Evolutionary conservation across 108 stramenopile species (phyloP).

Genomic region (Discostella stelligeroides): DNA sequence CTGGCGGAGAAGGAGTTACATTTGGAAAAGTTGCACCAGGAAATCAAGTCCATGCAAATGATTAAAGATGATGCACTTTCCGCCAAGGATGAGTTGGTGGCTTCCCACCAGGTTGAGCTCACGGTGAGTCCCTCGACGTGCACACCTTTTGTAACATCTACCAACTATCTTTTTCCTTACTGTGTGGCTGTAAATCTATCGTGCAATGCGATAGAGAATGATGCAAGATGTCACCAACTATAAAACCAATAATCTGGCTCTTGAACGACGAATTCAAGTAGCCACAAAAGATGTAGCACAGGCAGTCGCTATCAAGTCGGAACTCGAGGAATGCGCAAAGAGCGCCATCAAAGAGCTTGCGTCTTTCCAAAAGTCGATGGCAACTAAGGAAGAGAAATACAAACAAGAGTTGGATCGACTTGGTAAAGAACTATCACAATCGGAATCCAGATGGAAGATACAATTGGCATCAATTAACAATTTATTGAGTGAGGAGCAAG

Average conservation of each 20-base stretch:
- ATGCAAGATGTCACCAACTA: slow-evolving; percentile 18
- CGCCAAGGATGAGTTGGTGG: slow-evolving; percentile 21
- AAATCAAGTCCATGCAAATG: slow-evolving; percentile 25
- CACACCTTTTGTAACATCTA: background rate
- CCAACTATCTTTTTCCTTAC: background rate
- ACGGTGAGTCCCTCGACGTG: slow-evolving; percentile 13
- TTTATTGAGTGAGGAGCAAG: slow-evolving; percentile 25
- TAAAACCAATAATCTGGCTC: slow-evolving; percentile 15
- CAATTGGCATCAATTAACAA: slow-evolving; percentile 17
- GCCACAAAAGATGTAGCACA: slow-evolving; percentile 19
- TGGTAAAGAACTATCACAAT: background rate
- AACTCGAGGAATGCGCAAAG: slow-evolving; percentile 13
- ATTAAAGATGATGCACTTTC: slow-evolving; percentile 27
- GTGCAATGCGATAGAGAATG: background rate
- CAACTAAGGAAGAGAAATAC: slow-evolving; percentile 7
- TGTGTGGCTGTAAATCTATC: no score
- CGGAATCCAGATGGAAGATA: slow-evolving; percentile 6
- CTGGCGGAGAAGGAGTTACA: slow-evolving; percentile 23
- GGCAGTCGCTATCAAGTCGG: background rate
- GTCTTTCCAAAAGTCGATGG: slow-evolving; percentile 4
- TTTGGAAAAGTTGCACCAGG: slow-evolving; percentile 17
- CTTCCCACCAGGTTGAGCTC: slow-evolving; percentile 17
- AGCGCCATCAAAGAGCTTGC: slow-evolving; percentile 13
- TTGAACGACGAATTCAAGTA: slow-evolving; percentile 19
- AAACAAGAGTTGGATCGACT: slow-evolving; percentile 7